These are phyloP conservation scores for Russula sp. DNA, from an alignment of 768 basidiomycete genomes.

Conservation along the genomic window DNA sequence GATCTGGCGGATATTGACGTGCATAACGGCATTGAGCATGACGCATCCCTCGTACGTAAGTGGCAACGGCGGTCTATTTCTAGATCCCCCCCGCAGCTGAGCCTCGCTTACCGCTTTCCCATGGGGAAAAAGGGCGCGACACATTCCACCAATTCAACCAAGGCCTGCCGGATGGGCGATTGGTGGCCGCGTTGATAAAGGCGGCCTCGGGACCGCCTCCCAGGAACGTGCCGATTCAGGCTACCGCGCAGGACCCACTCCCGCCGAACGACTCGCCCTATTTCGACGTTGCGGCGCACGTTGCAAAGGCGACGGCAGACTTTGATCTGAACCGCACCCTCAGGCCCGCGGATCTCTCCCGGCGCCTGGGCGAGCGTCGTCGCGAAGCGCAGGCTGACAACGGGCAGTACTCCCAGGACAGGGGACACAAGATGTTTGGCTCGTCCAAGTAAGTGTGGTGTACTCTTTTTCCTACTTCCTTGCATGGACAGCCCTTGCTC, in stretches of 20 bases:
- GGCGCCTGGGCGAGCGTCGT: conserved; percentile 52
- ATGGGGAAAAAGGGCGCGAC: conserved; percentile 44
- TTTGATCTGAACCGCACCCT: conserved; percentile 30
- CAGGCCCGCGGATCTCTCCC: conserved; percentile 53
- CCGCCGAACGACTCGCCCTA: conserved; percentile 11
- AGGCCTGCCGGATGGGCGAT: conserved; percentile 37
- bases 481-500: neutral
- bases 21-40: conserved; percentile 73
- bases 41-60: conserved; percentile 54
- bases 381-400: conserved; percentile 48
- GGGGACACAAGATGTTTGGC: conserved; percentile 54
- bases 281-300: conserved; percentile 3
- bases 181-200: conserved; percentile 49
- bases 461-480: neutral
- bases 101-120: neutral
- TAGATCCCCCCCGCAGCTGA: neutral
- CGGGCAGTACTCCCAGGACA: conserved; percentile 44
- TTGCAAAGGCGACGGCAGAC: neutral
- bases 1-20: conserved; percentile 60
- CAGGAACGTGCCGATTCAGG: neutral
- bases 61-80: conserved; percentile 2
- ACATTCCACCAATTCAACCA: conserved; percentile 43
- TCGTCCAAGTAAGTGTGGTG: conserved; percentile 52
- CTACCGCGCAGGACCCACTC: neutral
- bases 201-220: conserved; percentile 51